A percentile compares a stretch with the other conserved stretches of the same genome.
Conservation (phyloP, 441 rosid species). For the Gossypium davidsonii region DNA sequence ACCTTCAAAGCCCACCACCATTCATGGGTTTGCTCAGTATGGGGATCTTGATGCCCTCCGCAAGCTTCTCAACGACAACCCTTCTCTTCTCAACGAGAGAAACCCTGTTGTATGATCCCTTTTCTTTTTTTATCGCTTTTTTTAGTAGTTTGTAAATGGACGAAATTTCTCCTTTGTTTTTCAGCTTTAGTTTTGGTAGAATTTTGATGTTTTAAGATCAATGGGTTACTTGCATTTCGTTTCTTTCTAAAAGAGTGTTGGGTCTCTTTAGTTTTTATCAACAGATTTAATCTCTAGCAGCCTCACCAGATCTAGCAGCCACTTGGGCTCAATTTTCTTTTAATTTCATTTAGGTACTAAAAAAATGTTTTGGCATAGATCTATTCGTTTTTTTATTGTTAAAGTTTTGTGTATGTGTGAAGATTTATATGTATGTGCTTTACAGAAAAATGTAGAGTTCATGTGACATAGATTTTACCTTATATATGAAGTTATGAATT, state of each 20-base stretch:
- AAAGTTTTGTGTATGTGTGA: too few species aligned
- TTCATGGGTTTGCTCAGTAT: conserved; percentile 69
- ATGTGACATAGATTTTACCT: background rate
- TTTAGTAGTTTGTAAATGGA: background rate
- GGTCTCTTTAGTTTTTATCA: background rate
- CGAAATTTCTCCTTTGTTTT: background rate
- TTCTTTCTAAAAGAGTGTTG: background rate
- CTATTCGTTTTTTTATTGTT: too few species aligned
- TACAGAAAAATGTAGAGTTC: background rate
- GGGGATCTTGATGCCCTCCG: conserved; percentile 65
- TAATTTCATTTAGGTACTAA: too few species aligned
- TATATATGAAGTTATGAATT: background rate
- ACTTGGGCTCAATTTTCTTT: background rate
- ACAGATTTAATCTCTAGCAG: background rate
- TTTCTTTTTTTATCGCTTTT: background rate
- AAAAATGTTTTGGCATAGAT: too few species aligned
- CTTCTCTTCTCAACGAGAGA: conserved; percentile 72
- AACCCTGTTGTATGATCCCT: conserved; percentile 14
- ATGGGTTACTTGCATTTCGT: background rate
- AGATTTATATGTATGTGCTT: background rate
- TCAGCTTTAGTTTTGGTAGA: background rate
- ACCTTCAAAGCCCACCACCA: conserved; percentile 59
- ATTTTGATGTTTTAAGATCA: background rate
- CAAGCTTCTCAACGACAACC: conserved; percentile 55
- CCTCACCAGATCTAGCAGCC: background rate